Base-by-base conservation (phyloP, 192 early-diverging fungal genomes). In the Umbelopsis isabellina region DNA sequence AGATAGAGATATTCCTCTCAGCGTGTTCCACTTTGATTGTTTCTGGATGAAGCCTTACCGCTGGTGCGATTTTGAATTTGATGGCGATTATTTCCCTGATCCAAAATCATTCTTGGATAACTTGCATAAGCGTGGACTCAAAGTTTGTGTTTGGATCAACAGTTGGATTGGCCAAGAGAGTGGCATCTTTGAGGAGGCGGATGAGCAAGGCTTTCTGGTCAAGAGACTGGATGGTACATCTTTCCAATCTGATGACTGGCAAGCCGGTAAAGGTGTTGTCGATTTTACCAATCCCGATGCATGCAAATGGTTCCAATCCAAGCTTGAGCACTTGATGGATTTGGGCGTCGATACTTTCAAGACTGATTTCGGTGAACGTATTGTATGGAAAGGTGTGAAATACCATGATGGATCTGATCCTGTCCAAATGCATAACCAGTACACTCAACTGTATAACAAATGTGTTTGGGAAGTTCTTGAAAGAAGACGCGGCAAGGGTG, bases 351-450 rank as follows among this genome's bases (percentile, higher is more conserved):
- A 70, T 53, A 58, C 51, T 0, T 70, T 70, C 68, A 70, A 70
- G 68, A 70, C 68, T 46, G 68, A 70, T 23, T 70, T 70, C 13
- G 68, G 68, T 64, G 68, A 70, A 64, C 68, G 68, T 48, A 70
- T 70, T 18, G 44, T 48, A 18, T 61, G 55, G 55, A 58, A 44
- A n/a, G 68, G 53, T 22, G 68, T 53, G 6, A 64, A 47, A 49
- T 53, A 70, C 22, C 52, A 33, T 46, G 51, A 70, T 48, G 68
- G 58, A 44, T 64, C 68, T 8, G 68, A 70, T 35, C 68, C 68
- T 7, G 16, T 58, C 13, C 37, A 58, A 25, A 70, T 70, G 68
- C 68, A 70, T 49, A 70, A 70, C 21, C 46, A 70, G 20, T 70
- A 70, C 49, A 70, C 68, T 30, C 49, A 50, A 12, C 49, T 70